Base-by-base conservation (phyloP, 257 asterid genomes). In the Solanum tarijense region DNA sequence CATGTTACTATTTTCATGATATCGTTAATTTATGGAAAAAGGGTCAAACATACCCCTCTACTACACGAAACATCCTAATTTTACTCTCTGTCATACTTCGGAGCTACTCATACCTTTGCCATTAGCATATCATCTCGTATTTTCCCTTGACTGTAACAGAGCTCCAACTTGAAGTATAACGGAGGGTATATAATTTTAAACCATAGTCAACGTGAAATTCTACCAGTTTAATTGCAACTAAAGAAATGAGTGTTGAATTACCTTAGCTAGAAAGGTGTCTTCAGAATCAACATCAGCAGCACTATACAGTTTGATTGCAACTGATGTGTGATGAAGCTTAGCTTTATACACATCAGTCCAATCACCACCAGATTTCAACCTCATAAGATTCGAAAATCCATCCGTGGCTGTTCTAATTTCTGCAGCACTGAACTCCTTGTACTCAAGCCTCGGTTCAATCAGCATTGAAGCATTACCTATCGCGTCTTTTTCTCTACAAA, bases 401-500 rank as follows among this genome's bases (percentile, higher is more conserved):
- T 93, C 90, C 0, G 98, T 95, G 46, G 98, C 96, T 73, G 93
- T 94, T 87, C 88, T 87, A 12, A 93, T 92, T 34, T 94, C 98
- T 69, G 91, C 86, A 88, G 94, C 94, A 79, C 91, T 90, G 90
- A 93, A 93, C 87, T 91, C 90, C 87, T 93, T 92, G 87, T 86
- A 88, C 68, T 89, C 90, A 60, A 88, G 93, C 25, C 92, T 90
- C 7, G 83, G 78, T 71, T 84, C 90, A 27, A 52, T 83, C 89
- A 87, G 48, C 86, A 84, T 58, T 87, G 60, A 76, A 88, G 90
- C 95, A 71, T 86, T 86, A 20, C 88, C 90, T 87, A 93, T 89
- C 20, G 94, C 94, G 82, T 93, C 94, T 86, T 93, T 93, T 41
- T 94, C 96, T 66, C 58, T 94, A 68, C 98, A 94, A 85, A 94